Evolutionary conservation across 768 basidiomycete species (phyloP).

Genomic region (Mycena rosella): DNA sequence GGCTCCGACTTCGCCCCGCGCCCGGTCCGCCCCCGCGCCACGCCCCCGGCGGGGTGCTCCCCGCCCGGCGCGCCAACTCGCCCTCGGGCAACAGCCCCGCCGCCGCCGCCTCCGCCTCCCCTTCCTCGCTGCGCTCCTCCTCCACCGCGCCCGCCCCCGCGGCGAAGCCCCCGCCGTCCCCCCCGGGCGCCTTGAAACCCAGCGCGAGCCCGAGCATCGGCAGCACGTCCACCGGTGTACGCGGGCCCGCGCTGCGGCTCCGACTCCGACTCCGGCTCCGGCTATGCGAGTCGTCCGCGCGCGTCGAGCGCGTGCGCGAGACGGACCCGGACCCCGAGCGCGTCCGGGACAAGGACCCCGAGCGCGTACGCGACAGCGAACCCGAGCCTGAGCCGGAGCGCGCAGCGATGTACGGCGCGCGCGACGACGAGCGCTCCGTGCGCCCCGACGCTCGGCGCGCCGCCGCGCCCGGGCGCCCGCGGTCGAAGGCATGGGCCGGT

Average conservation of each 20-base stretch:
- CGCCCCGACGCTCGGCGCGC: slow-evolving; percentile 17
- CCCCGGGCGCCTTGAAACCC: slow-evolving; percentile 12
- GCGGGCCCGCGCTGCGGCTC: slow-evolving; percentile 25
- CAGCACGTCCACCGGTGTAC: slow-evolving; percentile 29
- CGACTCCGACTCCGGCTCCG: slow-evolving; percentile 24
- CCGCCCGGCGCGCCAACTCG: slow-evolving; percentile 14
- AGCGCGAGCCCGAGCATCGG: slow-evolving; percentile 25
- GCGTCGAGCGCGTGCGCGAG: too few species aligned
- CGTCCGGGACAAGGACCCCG: background rate
- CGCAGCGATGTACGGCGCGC: slow-evolving; percentile 28
- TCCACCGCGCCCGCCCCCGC: background rate
- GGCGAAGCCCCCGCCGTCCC: background rate
- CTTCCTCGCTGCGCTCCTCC: background rate
- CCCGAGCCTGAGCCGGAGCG: slow-evolving; percentile 1
- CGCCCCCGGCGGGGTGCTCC: slow-evolving; percentile 30
- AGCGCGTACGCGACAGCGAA: background rate
- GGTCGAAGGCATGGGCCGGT: slow-evolving; percentile 10
- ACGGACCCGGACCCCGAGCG: slow-evolving; percentile 1
- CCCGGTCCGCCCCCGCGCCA: slow-evolving; percentile 24
- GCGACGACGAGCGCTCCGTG: slow-evolving; percentile 27
- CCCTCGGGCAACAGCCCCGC: background rate
- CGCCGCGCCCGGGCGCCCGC: slow-evolving; percentile 27
- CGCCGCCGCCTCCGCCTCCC: background rate
- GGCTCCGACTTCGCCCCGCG: slow-evolving; percentile 21
- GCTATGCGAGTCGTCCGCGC: slow-evolving; percentile 22